Base-by-base conservation (phyloP, 495 filamentous ascomycete species). In the Penicillium malachiteum region DNA sequence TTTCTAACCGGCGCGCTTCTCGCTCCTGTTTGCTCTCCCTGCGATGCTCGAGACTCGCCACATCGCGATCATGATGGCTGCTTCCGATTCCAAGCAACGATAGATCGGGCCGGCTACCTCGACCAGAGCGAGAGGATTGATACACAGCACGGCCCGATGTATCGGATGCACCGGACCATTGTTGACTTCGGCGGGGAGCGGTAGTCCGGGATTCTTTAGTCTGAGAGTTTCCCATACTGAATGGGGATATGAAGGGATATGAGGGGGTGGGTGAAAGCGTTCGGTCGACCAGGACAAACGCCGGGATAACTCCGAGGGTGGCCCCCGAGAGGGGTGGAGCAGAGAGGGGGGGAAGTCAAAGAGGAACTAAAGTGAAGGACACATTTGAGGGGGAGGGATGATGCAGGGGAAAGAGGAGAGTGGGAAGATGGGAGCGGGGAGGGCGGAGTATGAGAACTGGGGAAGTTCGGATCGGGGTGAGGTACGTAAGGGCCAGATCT, bases 21-120 rank as follows among this genome's bases (percentile, higher is more conserved):
- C 89, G 82, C 68, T 97, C 94, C 65, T 93, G 91, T 72, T 87
- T 95, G 10, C 91, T 96, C 69, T 96, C 94, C 53, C 88, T 78
- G 41, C 87, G 82, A 57, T 84, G 80, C 55, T 83, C 81, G 3
- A 76, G 66, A 1, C 65, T 58, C 18, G 65, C 59, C 34, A 71
- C 62, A 48, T 82, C 78, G 55, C 48, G 48, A 40, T 64, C 55
- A 33, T 73, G 69, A 42, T 63, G 62, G 56, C 60, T 71, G 50
- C 72, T 70, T 32, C 73, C 75, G 26, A 83, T 75, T 11, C 81
- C 80, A 16, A 85, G 73, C 33, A 84, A 70, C 9, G 80, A 82
- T 18, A 85, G 71, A 54, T 86, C 82, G 5, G 79, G 79, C 40
- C 81, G 65, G 63, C 80, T 84, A 18, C 76, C 69, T 64, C 82